phyloP scores from a whole-genome alignment of 257 asterid species.

The Striga asiatica region DNA sequence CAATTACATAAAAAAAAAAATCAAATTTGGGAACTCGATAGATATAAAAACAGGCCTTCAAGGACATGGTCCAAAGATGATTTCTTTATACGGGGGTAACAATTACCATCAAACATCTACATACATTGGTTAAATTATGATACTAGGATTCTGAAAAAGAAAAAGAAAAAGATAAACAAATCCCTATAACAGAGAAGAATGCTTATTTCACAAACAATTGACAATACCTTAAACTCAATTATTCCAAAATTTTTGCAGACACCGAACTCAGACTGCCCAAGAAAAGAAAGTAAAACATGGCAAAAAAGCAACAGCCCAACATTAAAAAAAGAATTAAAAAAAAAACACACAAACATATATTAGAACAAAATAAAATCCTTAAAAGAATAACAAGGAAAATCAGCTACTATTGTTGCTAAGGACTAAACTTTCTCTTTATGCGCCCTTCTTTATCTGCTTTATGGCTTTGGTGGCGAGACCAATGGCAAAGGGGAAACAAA shows the following conservation, averaged over 20 bases:
- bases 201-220: slow-evolving; percentile 23
- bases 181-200: slow-evolving; percentile 5
- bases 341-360: background rate
- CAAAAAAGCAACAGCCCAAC: slow-evolving; percentile 27
- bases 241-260: slow-evolving; percentile 23
- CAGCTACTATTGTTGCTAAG: slow-evolving; percentile 21
- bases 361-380: background rate
- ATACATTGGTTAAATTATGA: slow-evolving; percentile 21
- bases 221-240: slow-evolving; percentile 17
- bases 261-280: slow-evolving; percentile 25
- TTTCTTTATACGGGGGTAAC: slow-evolving; percentile 6
- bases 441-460: slow-evolving; percentile 27
- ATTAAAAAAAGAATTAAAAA: background rate
- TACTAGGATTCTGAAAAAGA: slow-evolving; percentile 9
- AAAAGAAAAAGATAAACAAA: slow-evolving; percentile 2
- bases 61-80: slow-evolving; percentile 6
- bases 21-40: background rate
- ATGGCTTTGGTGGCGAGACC: slow-evolving; percentile 36
- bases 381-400: slow-evolving; percentile 24
- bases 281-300: slow-evolving; percentile 22
- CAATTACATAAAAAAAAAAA: too few species aligned
- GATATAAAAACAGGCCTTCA: background rate
- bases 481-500: slow-evolving; percentile 28
- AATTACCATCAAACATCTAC: slow-evolving; percentile 7
- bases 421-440: slow-evolving; percentile 35